Conservation (phyloP, 2,329 filamentous ascomycete species). For the Aureobasidium sp. region DNA sequence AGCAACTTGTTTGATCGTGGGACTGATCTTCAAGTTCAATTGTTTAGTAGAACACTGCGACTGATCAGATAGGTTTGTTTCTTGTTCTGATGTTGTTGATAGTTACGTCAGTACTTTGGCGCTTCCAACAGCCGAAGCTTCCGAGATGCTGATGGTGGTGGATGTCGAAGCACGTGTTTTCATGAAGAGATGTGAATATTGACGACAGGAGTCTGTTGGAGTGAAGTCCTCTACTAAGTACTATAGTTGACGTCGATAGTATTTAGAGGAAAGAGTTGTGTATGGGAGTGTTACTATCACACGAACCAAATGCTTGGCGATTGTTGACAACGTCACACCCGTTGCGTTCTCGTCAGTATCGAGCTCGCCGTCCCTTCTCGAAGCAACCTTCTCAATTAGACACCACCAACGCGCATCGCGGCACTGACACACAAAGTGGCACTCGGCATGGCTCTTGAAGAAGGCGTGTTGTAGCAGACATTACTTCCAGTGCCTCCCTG, state of each 20-base stretch:
- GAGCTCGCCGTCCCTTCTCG: not conserved
- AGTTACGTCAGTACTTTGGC: conserved; percentile 6
- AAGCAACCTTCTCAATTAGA: not conserved
- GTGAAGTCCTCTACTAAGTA: not conserved
- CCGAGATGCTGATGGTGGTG: not conserved
- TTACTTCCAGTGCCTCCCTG: not conserved
- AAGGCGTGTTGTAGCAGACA: not conserved
- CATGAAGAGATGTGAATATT: not conserved
- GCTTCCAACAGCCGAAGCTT: not conserved
- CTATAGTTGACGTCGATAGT: not conserved
- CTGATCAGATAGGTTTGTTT: not conserved
- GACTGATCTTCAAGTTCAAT: not conserved
- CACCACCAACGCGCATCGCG: not conserved
- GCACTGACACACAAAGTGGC: not conserved
- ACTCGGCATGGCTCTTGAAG: not conserved
- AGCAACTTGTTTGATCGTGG: not conserved
- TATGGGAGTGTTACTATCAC: not conserved
- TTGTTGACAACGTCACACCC: not conserved
- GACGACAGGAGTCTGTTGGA: not conserved
- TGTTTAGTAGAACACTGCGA: not conserved
- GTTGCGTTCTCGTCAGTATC: not conserved
- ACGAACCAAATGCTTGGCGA: not conserved
- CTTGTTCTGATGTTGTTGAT: not conserved
- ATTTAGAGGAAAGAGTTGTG: not conserved
- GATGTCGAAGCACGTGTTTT: not conserved